These are phyloP conservation scores for Puccinia polysora DNA, from an alignment of 1,284 basidiomycete genomes.

Conservation along the genomic window DNA sequence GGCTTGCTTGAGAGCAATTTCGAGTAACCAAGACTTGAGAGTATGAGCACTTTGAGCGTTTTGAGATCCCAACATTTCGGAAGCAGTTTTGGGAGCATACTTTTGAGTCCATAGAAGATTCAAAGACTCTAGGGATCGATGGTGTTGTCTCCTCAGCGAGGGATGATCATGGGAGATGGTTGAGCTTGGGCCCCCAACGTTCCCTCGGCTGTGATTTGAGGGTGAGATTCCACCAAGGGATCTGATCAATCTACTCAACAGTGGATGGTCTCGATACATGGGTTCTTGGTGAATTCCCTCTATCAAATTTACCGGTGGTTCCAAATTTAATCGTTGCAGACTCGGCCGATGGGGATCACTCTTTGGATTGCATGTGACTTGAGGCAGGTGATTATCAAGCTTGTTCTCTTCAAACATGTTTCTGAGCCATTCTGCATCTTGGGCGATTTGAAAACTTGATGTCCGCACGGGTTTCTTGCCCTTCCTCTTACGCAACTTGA, in stretches of 20 bases:
- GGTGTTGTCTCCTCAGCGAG: slow-evolving; percentile 9
- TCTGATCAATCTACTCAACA: not conserved
- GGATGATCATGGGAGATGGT: slow-evolving; percentile 12
- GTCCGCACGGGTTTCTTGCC: not conserved
- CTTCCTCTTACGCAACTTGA: not conserved
- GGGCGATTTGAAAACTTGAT: not conserved
- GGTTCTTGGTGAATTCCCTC: not conserved
- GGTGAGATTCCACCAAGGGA: not conserved
- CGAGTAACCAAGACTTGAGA: slow-evolving; percentile 74
- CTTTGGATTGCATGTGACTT: not conserved
- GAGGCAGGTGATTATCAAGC: not conserved
- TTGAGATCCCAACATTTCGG: slow-evolving; percentile 65
- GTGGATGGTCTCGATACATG: slow-evolving; percentile 4
- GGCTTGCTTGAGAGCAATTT: slow-evolving; percentile 61
- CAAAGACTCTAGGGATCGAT: not conserved
- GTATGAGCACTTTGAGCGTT: slow-evolving; percentile 71
- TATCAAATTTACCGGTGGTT: not conserved
- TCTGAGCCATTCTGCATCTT: not conserved
- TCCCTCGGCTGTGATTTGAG: no score
- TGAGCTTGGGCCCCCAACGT: not conserved
- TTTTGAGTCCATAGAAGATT: slow-evolving; percentile 66
- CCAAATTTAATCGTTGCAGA: not conserved
- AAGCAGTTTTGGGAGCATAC: slow-evolving; percentile 69
- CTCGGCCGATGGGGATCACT: not conserved
- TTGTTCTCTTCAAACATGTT: no score